Percentiles rank a stretch among this genome's conserved stretches.
phyloP scores from a whole-genome alignment of 2,329 filamentous ascomycete genomes.

The Colletotrichum sp. region DNA sequence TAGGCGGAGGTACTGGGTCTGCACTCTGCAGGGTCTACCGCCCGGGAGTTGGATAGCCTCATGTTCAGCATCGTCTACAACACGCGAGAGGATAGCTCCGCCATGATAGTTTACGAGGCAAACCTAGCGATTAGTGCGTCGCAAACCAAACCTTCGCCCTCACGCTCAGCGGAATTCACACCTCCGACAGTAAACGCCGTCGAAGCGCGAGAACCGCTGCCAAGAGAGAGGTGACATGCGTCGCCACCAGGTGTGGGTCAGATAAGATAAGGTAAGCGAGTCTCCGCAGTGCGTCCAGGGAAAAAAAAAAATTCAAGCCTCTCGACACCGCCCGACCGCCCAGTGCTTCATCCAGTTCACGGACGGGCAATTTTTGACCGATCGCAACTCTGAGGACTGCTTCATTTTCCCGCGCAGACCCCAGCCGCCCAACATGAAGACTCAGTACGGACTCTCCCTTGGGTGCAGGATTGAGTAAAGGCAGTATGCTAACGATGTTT shows the following conservation, averaged over 20 bases:
- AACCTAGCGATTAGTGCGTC: background rate
- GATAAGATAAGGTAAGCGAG: conserved; percentile 29
- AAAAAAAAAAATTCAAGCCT: conserved; percentile 23
- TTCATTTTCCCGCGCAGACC: conserved; percentile 11
- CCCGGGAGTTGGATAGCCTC: background rate
- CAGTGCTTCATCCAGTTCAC: conserved; percentile 5
- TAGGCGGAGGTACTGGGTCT: background rate
- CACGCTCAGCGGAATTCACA: background rate
- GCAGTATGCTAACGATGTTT: background rate
- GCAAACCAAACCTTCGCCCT: background rate
- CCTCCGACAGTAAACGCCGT: background rate
- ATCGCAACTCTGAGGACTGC: conserved; percentile 21
- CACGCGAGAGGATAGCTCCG: background rate
- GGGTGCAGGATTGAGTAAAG: background rate
- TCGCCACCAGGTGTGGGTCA: background rate
- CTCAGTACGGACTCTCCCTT: conserved; percentile 1
- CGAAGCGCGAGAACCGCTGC: background rate
- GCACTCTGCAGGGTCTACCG: background rate
- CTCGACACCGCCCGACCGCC: background rate
- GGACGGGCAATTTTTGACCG: conserved; percentile 10
- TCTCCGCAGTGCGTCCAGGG: background rate
- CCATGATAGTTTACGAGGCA: background rate
- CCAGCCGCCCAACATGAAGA: conserved; percentile 21
- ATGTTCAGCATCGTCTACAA: background rate
- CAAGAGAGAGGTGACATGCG: background rate